Percentiles rank a stretch among this genome's conserved stretches.
These are phyloP conservation scores for Chaetoscypha palmicola DNA, from an alignment of 2,329 filamentous ascomycete genomes.

Conservation along the genomic window DNA sequence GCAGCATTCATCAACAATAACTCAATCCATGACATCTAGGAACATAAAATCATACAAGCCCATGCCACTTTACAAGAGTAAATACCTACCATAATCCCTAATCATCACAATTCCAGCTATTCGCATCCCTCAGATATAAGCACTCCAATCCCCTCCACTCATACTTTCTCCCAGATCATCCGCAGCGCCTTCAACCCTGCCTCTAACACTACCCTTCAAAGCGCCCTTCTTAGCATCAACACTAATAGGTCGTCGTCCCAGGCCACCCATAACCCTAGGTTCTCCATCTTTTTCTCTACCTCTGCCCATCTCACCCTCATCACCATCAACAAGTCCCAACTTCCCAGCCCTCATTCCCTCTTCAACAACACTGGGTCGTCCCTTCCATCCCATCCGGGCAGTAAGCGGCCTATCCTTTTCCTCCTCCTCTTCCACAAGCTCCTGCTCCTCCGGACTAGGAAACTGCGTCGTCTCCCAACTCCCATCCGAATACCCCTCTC, in stretches of 20 bases:
- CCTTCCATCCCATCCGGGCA: conserved; percentile 3
- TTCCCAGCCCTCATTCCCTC: background rate
- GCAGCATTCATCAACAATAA: too few species aligned
- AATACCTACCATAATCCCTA: too few species aligned
- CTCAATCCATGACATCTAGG: too few species aligned
- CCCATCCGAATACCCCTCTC: conserved; percentile 17
- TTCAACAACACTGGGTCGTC: background rate
- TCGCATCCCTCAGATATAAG: conserved; percentile 18
- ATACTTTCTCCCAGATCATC: background rate
- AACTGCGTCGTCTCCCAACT: conserved; percentile 23
- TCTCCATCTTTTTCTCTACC: conserved; percentile 5
- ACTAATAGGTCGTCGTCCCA: conserved; percentile 21
- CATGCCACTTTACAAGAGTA: background rate
- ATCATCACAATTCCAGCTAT: too few species aligned
- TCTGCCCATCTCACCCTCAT: background rate
- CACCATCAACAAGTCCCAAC: background rate
- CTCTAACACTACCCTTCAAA: conserved; percentile 12
- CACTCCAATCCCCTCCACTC: conserved; percentile 15
- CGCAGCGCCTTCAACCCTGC: conserved; percentile 5
- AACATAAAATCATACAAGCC: background rate
- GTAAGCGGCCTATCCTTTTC: conserved; percentile 2
- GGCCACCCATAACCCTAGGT: conserved; percentile 16
- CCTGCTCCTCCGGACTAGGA: conserved; percentile 8
- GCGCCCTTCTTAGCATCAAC: conserved; percentile 17
- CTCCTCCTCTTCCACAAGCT: conserved; percentile 10